Evolutionary conservation across 2,329 filamentous ascomycete species (phyloP), one percentile per base, ranked within the genome.

Genomic region (Clonostachys sp.): DNA sequence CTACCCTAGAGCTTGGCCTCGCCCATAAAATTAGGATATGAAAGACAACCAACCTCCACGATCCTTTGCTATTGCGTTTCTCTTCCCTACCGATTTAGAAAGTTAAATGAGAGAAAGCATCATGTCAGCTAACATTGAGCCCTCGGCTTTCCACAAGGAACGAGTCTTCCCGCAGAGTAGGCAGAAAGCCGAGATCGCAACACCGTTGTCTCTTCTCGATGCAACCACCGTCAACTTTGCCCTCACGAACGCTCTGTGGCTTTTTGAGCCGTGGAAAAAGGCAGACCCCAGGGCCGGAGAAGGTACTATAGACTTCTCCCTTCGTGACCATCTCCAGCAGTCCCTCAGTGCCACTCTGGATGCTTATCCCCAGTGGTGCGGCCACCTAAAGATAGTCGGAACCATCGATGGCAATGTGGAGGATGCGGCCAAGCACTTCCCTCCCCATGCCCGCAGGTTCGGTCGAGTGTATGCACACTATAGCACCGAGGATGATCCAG

Each of bases 151-250:
- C 4, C 24, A 5, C 9, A 30, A 30, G 24, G 8, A 30, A 10
- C 24, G 24, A 30, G 24, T 30, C 24, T 10, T 30, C 24, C 24
- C 24, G 9, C 24, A 30, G 24, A 10, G 24, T 9, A 30, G 24
- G 10, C 24, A 30, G 24, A 30, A 30, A 30, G 9, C 24, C 24
- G 36, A 39, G 36, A n/a, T 13, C 12, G 36, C 17, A n/a, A 39
- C 10, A n/a, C 13, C 42, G 35, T 39, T 57, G 10, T 59, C 57
- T 6, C 47, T 59, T 3, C 45, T 59, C 3, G 57, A 59, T 30
- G 48, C 50, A 12, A 60, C 57, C 3, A 46, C 53, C 1, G 56
- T 55, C 47, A 50, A 54, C 24, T 59, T 60, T 20, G 50, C 56
- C 14, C 12, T 51, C 5, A 49, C 51, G 1, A 56, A 48, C 12